Base-by-base conservation (phyloP, 352 stramenopile genomes). In the Globisporangium viniferum region DNA sequence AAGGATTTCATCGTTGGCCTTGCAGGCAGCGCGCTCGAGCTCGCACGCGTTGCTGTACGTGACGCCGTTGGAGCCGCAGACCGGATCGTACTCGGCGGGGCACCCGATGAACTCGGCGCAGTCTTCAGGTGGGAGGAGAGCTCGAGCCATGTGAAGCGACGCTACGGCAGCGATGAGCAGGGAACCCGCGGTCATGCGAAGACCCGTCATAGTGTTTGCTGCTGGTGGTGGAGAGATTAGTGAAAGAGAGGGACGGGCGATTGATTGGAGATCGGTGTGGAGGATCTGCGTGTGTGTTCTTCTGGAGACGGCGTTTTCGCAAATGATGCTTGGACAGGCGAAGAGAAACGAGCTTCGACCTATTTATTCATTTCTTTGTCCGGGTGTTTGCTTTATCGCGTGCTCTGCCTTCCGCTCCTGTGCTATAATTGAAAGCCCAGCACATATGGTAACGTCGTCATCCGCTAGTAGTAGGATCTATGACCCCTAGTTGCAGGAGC, bases 31-130 rank as follows among this genome's bases (percentile, higher is more conserved):
- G 7, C 49, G n/a, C 24, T 66, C 27, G 20, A 77, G 56, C 7
- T 53, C 20, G 39, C 68, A 77, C 48, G 57, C 57, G 59, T 67
- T 78, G 55, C 20, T 20, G 69, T 78, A 77, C 27, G 72, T 73
- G 27, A 55, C 22, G 22, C 58, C 59, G 31, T 78, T 56, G 4
- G 60, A 71, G 39, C 72, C 72, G 20, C 69, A 78, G 6, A 78
- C 69, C 14, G 62, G 61, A 2, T 55, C 20, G 18, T 61, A 62
- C 3, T 67, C 63, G 4, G 33, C n/a, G 5, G 64, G 31, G 31
- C 64, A 62, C 12, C 18, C 36, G 14, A 58, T 46, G 35, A 72
- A 20, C 54, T 69, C 27, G 2, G 20, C 51, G 35, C 55, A 63
- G 0, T 69, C 27, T 31, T 39, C 7, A 6, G 29, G 0, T 3